phyloP scores from a whole-genome alignment of 495 filamentous ascomycete genomes.

The Xylaria cubensis region DNA sequence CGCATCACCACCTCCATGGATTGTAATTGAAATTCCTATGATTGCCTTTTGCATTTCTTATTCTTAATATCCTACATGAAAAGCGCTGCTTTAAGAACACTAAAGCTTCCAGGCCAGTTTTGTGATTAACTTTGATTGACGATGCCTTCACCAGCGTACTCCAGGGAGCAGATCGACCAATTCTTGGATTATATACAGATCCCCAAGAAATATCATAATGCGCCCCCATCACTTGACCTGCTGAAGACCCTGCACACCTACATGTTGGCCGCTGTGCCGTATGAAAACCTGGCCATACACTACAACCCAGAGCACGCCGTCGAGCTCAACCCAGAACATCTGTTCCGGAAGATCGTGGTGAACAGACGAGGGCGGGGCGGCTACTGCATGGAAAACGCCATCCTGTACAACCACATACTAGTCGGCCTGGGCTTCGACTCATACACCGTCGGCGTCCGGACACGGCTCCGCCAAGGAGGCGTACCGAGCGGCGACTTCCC shows the following conservation, averaged over 20 bases:
- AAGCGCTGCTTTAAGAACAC: background rate
- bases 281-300: constrained; percentile 67
- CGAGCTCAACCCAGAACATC: constrained; percentile 56
- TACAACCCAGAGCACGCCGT: constrained; percentile 55
- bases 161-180: constrained; percentile 27
- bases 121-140: background rate
- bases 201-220: constrained; percentile 36
- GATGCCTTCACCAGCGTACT: constrained; percentile 20
- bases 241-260: constrained; percentile 55
- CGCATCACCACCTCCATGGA: background rate
- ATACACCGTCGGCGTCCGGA: constrained; percentile 51
- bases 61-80: background rate
- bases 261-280: constrained; percentile 66
- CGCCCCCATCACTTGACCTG: constrained; percentile 38
- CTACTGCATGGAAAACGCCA: constrained; percentile 73
- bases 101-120: background rate
- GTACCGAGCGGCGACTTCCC: constrained; percentile 46
- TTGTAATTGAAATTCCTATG: background rate
- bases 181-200: constrained; percentile 43
- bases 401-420: constrained; percentile 67
- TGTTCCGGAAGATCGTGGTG: constrained; percentile 68
- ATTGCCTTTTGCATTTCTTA: background rate
- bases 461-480: constrained; percentile 38
- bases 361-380: constrained; percentile 63
- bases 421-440: constrained; percentile 63